phyloP scores from a whole-genome alignment of 31 red algal species.

The Odonthalia washingtoniensis region DNA sequence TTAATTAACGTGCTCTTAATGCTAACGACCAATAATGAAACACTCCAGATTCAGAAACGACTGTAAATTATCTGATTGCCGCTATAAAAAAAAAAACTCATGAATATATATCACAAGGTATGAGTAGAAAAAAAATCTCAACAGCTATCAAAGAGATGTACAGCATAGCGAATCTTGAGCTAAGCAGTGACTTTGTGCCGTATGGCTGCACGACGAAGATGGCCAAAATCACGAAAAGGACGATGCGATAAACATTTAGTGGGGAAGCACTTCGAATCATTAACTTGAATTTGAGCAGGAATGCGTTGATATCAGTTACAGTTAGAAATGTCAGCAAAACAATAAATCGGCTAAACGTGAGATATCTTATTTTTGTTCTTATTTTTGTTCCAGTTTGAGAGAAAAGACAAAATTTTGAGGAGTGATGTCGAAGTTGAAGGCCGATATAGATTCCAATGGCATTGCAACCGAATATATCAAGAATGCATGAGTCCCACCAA shows the following conservation, averaged over 20 bases:
- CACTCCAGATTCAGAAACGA: too few species aligned
- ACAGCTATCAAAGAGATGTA: too few species aligned
- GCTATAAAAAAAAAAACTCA: too few species aligned
- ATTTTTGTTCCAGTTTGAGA: background rate
- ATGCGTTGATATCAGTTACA: slow-evolving; percentile 76
- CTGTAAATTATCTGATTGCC: too few species aligned
- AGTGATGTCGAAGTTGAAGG: background rate
- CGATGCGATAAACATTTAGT: slow-evolving; percentile 59
- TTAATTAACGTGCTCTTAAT: too few species aligned
- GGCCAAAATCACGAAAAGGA: slow-evolving; percentile 37
- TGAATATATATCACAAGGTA: too few species aligned
- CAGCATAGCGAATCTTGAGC: too few species aligned
- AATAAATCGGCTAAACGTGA: background rate
- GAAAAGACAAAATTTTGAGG: background rate
- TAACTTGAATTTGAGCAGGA: slow-evolving; percentile 60
- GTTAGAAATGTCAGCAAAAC: slow-evolving; percentile 14
- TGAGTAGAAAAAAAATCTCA: too few species aligned
- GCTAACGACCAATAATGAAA: too few species aligned
- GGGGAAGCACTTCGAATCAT: slow-evolving; percentile 53
- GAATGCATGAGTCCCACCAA: slow-evolving; percentile 77
- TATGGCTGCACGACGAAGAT: too few species aligned
- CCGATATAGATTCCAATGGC: slow-evolving; percentile 64
- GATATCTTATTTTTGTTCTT: background rate
- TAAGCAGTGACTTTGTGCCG: too few species aligned
- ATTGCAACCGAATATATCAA: slow-evolving; percentile 70